Conservation (phyloP, 1,139 yeast species). For the Barnettozyma hawaiiensis region DNA sequence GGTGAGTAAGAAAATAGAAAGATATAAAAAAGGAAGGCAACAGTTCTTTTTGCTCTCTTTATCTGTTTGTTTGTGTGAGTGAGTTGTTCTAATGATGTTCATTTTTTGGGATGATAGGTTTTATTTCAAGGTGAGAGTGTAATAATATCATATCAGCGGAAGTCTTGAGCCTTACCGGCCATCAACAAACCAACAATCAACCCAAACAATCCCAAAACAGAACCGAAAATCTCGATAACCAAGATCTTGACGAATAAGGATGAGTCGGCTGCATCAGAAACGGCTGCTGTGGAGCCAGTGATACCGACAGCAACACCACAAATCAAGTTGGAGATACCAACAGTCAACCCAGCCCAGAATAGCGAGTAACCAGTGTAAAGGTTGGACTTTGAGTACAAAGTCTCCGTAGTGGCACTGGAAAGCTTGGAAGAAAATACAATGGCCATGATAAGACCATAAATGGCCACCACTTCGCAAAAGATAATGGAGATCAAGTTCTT, state of each 20-base stretch:
- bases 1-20: background rate
- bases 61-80: no score
- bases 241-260: slow-evolving; percentile 91
- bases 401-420: slow-evolving; percentile 58
- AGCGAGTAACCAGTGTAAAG: slow-evolving; percentile 89
- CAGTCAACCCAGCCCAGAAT: slow-evolving; percentile 98
- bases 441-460: slow-evolving; percentile 96
- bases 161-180: slow-evolving; percentile 94
- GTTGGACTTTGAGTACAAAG: slow-evolving; percentile 72
- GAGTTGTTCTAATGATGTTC: background rate
- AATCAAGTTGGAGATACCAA: slow-evolving; percentile 85
- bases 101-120: no score
- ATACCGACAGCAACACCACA: slow-evolving; percentile 98
- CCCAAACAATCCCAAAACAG: slow-evolving; percentile 90
- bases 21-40: background rate
- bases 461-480: slow-evolving; percentile 99
- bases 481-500: slow-evolving; percentile 94
- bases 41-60: no score
- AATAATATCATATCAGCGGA: no score
- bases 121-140: no score
- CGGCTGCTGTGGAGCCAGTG: slow-evolving; percentile 97
- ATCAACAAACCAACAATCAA: slow-evolving; percentile 92
- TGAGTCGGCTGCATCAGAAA: slow-evolving; percentile 96
- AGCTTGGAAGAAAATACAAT: slow-evolving; percentile 93
- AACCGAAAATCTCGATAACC: slow-evolving; percentile 95